These are phyloP conservation scores for Abrus pulchellus DNA, from an alignment of 306 rosid species.

Conservation along the genomic window DNA sequence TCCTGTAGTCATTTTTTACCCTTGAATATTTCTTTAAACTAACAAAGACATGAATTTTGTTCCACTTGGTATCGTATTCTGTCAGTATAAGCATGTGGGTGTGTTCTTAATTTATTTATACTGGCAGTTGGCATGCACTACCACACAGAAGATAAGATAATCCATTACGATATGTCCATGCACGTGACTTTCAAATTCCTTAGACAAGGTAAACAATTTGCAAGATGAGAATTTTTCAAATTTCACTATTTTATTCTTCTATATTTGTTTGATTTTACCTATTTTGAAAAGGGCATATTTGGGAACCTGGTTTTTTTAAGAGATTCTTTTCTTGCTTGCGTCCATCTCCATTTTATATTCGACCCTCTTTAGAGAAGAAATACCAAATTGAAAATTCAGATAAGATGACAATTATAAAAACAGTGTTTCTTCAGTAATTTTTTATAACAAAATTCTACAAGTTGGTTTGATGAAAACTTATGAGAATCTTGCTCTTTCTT, in stretches of 20 bases:
- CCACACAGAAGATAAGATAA: constrained; percentile 46
- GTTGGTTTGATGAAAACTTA: neutral
- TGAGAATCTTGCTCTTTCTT: constrained; percentile 1
- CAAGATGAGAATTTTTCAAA: neutral
- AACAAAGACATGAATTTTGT: constrained; percentile 45
- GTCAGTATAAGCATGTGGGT: constrained; percentile 56
- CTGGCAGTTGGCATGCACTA: constrained; percentile 54
- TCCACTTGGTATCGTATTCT: constrained; percentile 48
- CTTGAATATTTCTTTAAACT: constrained; percentile 37
- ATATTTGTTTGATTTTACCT: constrained; percentile 35
- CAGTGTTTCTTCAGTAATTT: no score
- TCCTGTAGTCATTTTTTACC: constrained; percentile 25
- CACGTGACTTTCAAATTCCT: constrained; percentile 52
- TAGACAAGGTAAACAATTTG: constrained; percentile 16
- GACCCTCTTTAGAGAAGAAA: constrained; percentile 1
- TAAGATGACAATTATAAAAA: neutral
- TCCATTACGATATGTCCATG: constrained; percentile 35
- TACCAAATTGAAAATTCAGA: neutral
- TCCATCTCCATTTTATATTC: constrained; percentile 18
- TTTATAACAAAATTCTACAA: neutral
- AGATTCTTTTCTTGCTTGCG: constrained; percentile 3
- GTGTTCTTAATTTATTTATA: constrained; percentile 37
- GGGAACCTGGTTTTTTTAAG: constrained; percentile 18
- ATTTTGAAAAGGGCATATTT: neutral
- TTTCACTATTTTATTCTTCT: constrained; percentile 38